Evolutionary conservation across 495 filamentous ascomycete species (phyloP), one percentile per base, ranked within the genome.

Genomic region (Amniculicola lignicola): DNA sequence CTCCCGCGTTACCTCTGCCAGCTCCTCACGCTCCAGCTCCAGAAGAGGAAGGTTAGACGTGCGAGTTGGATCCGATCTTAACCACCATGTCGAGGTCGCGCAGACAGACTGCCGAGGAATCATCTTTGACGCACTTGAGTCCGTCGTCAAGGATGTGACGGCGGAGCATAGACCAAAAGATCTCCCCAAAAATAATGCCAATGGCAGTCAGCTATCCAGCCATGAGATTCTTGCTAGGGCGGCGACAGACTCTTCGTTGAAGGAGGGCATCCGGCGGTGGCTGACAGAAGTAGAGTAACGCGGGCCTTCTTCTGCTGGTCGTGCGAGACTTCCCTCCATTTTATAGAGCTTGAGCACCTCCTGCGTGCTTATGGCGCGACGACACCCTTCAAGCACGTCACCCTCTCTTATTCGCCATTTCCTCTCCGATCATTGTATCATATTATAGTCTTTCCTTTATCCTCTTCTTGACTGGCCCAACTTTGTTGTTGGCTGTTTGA

Each of bases 251-350:
- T 83, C 80, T 57, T 79, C 80, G 7, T 61, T 87, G 44, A 73
- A 82, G 43, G 82, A 87, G 55, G 84, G 82, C 5, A 78, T 87
- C 39, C 74, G 81, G 33, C 77, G 73, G 63, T 87, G 84, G 84
- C 74, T 86, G 55, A 67, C 72, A 38, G 77, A 79, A 60, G 79
- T 82, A 6, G 82, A 84, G 57, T 63, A 35, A n/a, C n/a, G 29
- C 7, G 29, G 7, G 7, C 29, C 29, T 33, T n/a, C 29, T 33
- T n/a, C n/a, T n/a, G n/a, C n/a, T n/a, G 29, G n/a, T n/a, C 29
- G 29, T 33, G 29, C 2, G 4, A 15, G 2, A 7, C 10, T 23
- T 28, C 4, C 45, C 37, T 58, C 7, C 29, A 33, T 37, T 52
- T n/a, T 36, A 28, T 45, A 51, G 37, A 4, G 24, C 36, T 19